Evolutionary conservation across 371 early-diverging fungal species (phyloP), one percentile per base, ranked within the genome.

Genomic region (Lichtheimia ornata): DNA sequence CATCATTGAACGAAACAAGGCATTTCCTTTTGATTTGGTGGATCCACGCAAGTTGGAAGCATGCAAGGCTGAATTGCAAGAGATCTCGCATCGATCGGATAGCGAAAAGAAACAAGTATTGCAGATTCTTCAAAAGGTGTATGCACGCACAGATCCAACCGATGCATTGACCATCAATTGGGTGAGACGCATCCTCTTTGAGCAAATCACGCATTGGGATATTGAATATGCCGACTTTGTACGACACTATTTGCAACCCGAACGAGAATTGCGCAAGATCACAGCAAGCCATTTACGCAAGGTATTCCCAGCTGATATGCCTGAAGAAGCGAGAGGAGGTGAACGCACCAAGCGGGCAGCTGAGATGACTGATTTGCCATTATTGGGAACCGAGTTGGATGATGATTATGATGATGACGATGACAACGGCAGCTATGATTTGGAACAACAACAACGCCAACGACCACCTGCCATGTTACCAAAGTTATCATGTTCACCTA

Each of bases 151-250:
- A 9, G 82, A 85, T 28, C 84, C 92, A 2, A 84, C 84, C 1
- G 96, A 97, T 64, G 89, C 87, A 0, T 64, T 97, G 27, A 87
- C 93, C 0, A 76, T 95, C 25, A 94, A 92, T 52, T 74, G 82
- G 42, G 94, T 94, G 4, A 76, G 89, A 15, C 82, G 84, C 40
- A 83, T 82, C 22, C 67, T 98, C 25, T 87, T 90, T 58, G 88
- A 88, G 40, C 91, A 91, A 35, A 91, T 93, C 0, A 69, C 76
- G 1, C 79, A 73, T 41, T 98, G 97, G 97, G 94, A 97, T 52
- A 63, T 82, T 59, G 90, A 91, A 22, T 95, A 97, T 67, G 81
- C 84, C 0, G 82, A 85, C 50, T 83, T 97, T 45, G 89, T 87
- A 4, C 79, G 90, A 20, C 76, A 76, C 4, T 94, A 88, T 64